These are phyloP conservation scores for Umbellularia californica DNA, from an alignment of 164 flowering plant genomes.

Conservation along the genomic window DNA sequence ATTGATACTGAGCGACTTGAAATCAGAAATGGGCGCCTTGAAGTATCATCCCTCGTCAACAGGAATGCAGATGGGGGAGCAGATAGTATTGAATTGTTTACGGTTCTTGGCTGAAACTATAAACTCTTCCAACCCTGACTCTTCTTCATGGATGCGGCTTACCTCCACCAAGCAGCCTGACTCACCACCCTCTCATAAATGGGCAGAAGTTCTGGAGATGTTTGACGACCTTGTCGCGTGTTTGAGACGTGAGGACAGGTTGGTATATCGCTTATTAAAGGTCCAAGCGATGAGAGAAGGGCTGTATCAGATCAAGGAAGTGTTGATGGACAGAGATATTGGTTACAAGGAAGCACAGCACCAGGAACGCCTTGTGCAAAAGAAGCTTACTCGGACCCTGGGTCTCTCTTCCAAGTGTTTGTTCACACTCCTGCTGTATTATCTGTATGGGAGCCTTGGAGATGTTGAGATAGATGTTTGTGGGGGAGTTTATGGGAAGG, in stretches of 20 bases:
- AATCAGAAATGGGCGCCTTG: constrained; percentile 42
- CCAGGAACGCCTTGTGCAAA: constrained; percentile 70
- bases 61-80: constrained; percentile 44
- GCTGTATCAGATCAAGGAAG: constrained; percentile 69
- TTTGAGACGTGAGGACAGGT: constrained; percentile 34
- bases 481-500: constrained; percentile 46
- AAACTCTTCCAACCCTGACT: constrained; percentile 35
- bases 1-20: constrained; percentile 51
- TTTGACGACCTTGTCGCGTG: constrained; percentile 54
- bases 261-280: constrained; percentile 41
- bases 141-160: constrained; percentile 77
- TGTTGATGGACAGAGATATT: constrained; percentile 52
- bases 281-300: constrained; percentile 88
- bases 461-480: constrained; percentile 68
- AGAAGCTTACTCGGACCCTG: constrained; percentile 52
- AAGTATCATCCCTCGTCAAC: constrained; percentile 13
- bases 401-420: constrained; percentile 78
- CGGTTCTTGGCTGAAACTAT: constrained; percentile 42
- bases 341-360: constrained; percentile 65
- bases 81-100: constrained; percentile 52
- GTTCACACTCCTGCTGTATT: constrained; percentile 67
- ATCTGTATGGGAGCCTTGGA: constrained; percentile 52
- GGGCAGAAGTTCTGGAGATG: constrained; percentile 63
- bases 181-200: constrained; percentile 27
- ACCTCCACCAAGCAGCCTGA: constrained; percentile 32